Percentiles rank a stretch among this genome's conserved stretches.
Evolutionary conservation across 2,329 filamentous ascomycete species (phyloP).

Genomic region (Thielaviopsis euricoi): DNA sequence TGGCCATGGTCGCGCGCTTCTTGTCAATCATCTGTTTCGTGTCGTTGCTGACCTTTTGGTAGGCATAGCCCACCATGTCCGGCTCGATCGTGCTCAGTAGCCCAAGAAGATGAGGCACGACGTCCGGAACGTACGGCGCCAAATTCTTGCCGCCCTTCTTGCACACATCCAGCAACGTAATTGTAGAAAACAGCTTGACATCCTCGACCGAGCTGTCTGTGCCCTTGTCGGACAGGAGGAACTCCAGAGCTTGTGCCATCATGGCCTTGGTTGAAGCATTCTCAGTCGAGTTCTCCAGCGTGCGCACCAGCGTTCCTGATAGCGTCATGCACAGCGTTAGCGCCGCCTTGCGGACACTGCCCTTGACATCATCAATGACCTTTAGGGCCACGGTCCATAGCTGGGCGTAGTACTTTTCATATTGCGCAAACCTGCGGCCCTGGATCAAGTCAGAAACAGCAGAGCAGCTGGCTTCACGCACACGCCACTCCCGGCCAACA

Average conservation of each 20-base stretch:
- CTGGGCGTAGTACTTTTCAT: conserved; percentile 67
- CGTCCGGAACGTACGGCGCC: conserved; percentile 62
- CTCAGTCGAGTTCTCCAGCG: conserved; percentile 62
- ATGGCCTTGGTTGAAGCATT: conserved; percentile 58
- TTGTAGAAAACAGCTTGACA: conserved; percentile 67
- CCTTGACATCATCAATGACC: conserved; percentile 92
- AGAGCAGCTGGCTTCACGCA: conserved; percentile 78
- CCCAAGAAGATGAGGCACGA: conserved; percentile 66
- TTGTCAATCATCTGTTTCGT: conserved; percentile 85
- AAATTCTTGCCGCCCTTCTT: conserved; percentile 74
- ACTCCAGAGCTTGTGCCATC: conserved; percentile 76
- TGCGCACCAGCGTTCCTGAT: conserved; percentile 70
- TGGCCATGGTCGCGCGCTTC: conserved; percentile 63
- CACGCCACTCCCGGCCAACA: conserved; percentile 81
- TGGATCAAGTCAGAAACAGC: conserved; percentile 80
- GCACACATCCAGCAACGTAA: conserved; percentile 72
- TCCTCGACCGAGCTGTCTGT: conserved; percentile 81
- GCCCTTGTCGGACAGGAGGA: conserved; percentile 74
- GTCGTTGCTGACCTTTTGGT: conserved; percentile 74
- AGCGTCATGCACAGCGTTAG: conserved; percentile 68
- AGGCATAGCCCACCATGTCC: conserved; percentile 79
- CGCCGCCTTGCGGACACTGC: conserved; percentile 67
- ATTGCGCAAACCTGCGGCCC: conserved; percentile 57
- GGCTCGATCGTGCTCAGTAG: conserved; percentile 79
- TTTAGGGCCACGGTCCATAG: conserved; percentile 80